Evolutionary conservation across 1,284 basidiomycete species (phyloP).

Genomic region (Boletus chippewaensis): DNA sequence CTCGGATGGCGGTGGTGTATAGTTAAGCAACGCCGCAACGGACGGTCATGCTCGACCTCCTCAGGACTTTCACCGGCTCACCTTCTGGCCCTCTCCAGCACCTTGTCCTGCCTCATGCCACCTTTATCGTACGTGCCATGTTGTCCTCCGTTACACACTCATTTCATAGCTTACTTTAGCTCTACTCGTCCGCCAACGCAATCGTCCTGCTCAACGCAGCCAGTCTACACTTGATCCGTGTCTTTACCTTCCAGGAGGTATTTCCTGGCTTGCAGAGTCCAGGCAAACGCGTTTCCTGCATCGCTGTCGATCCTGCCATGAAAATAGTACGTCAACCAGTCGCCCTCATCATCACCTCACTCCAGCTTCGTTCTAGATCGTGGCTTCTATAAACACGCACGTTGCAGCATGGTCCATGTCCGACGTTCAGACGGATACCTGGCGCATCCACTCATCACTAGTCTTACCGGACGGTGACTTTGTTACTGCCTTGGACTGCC

Average conservation of each 20-base stretch:
- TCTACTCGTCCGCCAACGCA: conserved; percentile 65
- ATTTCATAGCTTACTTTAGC: conserved; percentile 33
- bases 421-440: conserved; percentile 50
- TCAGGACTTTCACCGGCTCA: conserved; percentile 50
- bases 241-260: conserved; percentile 69
- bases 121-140: conserved; percentile 48
- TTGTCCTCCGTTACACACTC: neutral
- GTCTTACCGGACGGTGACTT: conserved; percentile 46
- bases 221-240: conserved; percentile 52
- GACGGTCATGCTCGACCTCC: conserved; percentile 50
- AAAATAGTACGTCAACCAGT: conserved; percentile 54
- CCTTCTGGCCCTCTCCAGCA: conserved; percentile 52
- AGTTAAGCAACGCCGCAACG: conserved; percentile 11
- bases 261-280: conserved; percentile 53
- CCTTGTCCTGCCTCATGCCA: conserved; percentile 47
- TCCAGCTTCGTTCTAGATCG: conserved; percentile 43
- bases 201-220: conserved; percentile 63
- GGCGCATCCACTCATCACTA: conserved; percentile 77
- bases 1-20: neutral
- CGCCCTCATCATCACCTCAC: conserved; percentile 9
- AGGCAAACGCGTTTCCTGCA: conserved; percentile 46
- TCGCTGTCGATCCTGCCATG: conserved; percentile 68
- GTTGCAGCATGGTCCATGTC: conserved; percentile 72
- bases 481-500: conserved; percentile 61
- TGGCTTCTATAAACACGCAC: conserved; percentile 57